These are phyloP conservation scores for Cyathus striatus DNA, from an alignment of 768 basidiomycete genomes.

Conservation along the genomic window DNA sequence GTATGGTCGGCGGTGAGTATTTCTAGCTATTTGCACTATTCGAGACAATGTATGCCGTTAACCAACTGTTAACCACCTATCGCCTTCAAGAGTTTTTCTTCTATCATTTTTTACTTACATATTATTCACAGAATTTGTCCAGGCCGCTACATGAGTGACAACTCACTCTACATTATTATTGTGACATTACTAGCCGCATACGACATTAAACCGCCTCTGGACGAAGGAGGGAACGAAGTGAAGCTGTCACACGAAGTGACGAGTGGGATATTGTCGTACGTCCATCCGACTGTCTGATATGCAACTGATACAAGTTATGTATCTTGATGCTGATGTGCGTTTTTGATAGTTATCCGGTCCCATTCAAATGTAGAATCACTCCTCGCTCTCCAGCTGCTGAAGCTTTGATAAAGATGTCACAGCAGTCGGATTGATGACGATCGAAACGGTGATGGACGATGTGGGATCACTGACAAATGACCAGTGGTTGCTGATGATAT, in stretches of 20 bases:
- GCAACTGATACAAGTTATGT: background rate
- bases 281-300: background rate
- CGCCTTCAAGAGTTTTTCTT: background rate
- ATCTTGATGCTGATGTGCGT: background rate
- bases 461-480: background rate
- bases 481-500: background rate
- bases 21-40: too few species aligned
- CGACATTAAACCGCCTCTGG: constrained; percentile 15
- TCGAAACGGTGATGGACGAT: background rate
- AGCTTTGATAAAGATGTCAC: background rate
- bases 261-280: constrained; percentile 16
- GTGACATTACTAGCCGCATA: constrained; percentile 17
- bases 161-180: constrained; percentile 13
- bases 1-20: constrained; percentile 5
- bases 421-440: background rate
- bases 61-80: too few species aligned
- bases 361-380: constrained; percentile 17
- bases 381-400: constrained; percentile 11
- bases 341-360: constrained; percentile 13
- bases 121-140: constrained; percentile 15
- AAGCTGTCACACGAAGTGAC: constrained; percentile 13
- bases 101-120: background rate
- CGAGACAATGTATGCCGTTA: too few species aligned
- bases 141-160: constrained; percentile 16
- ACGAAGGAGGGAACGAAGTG: constrained; percentile 13